Percentiles rank a stretch among this genome's conserved stretches.
phyloP scores from a whole-genome alignment of 495 filamentous ascomycete species.

The Apiosordaria backusii region DNA sequence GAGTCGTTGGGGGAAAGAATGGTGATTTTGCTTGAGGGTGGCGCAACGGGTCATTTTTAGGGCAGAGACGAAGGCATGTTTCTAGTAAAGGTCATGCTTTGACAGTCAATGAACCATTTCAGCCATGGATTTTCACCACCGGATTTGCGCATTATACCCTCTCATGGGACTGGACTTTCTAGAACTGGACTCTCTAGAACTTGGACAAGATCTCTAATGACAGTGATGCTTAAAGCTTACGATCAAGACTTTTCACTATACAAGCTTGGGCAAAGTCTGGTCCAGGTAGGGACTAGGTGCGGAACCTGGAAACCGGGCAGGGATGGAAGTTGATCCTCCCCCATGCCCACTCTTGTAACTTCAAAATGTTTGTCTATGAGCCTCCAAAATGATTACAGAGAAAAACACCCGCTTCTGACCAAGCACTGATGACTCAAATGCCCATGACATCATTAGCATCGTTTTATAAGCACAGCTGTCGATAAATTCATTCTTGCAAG shows the following conservation, averaged over 20 bases:
- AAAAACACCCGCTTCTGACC: too few species aligned
- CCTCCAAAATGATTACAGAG: too few species aligned
- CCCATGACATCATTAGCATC: background rate
- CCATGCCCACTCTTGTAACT: too few species aligned
- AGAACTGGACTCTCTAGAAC: background rate
- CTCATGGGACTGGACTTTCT: background rate
- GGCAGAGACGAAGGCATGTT: slow-evolving; percentile 33
- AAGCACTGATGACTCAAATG: background rate
- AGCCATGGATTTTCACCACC: slow-evolving; percentile 14
- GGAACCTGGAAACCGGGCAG: too few species aligned
- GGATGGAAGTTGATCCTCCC: too few species aligned
- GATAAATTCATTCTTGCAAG: too few species aligned
- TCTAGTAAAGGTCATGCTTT: slow-evolving; percentile 27
- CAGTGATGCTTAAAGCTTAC: background rate
- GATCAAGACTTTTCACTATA: background rate
- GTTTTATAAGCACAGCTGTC: background rate
- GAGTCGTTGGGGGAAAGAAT: slow-evolving; percentile 34
- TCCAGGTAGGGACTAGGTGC: too few species aligned
- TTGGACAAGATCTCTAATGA: background rate
- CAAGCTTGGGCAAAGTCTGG: too few species aligned
- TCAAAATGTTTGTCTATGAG: too few species aligned
- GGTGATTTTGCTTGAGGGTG: slow-evolving; percentile 34
- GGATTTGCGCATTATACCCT: background rate
- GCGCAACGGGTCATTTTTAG: slow-evolving; percentile 35
- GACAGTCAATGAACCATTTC: slow-evolving; percentile 35